Evolutionary conservation across 2,329 filamentous ascomycete species (phyloP), one percentile per base, ranked within the genome.

Genomic region (Basipetospora sp.): DNA sequence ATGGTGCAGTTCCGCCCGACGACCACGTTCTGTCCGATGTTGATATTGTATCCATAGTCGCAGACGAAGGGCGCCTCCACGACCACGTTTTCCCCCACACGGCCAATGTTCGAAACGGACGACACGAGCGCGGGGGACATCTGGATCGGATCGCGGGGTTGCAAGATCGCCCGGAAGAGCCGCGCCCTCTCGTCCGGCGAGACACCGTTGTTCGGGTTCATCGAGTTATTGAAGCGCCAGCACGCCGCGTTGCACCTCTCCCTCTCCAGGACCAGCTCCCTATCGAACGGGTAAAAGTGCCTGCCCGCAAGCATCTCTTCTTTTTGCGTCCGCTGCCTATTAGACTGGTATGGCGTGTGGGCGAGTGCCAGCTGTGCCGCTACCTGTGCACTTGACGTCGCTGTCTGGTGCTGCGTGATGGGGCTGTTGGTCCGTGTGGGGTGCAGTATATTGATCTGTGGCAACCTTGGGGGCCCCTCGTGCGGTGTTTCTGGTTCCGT

Each of bases 21-120:
- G 39, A 78, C 72, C 3, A 92, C 84, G 45, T 90, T 78, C 47
- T 87, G 79, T 10, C 83, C 87, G 46, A 98, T 81, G 34, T 72
- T 71, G 48, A 96, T 80, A 55, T 98, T 96, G 61, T 94, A 96
- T 1, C 90, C 90, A 51, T 94, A 94, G 50, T 94, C 86, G 54
- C 88, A 94, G 33, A 70, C 77, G 55, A 98, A 96, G 0, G 88
- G 88, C 3, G 82, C 76, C 50, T 94, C 85, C 18, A 98, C 80
- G 30, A 78, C 67, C 4, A 83, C 79, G 39, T 79, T 74, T 13
- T 77, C 71, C n/a, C 84, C 84, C 4, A 90, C 71, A 17, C 65
- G 71, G 40, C 72, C 82, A 39, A 63, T 52, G 47, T 70, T 66
- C 29, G 65, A 66, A 38, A 70, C 54, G 8, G 68, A 59, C 32